These are phyloP conservation scores for Chrysoporthe cubensis DNA, from an alignment of 2,329 filamentous ascomycete genomes.

Conservation along the genomic window DNA sequence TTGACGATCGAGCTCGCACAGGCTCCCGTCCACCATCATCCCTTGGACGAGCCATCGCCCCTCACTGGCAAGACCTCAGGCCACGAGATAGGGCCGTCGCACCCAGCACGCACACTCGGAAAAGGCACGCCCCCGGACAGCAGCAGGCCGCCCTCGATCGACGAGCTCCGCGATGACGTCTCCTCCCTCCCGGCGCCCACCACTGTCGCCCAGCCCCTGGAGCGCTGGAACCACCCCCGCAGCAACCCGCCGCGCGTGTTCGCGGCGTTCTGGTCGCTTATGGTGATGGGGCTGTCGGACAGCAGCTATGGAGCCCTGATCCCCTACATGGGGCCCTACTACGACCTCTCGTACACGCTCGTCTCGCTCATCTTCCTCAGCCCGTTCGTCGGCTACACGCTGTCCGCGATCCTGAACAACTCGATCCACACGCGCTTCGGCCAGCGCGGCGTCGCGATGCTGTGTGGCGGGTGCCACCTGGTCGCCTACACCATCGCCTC, in stretches of 20 bases:
- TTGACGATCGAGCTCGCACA: constrained; percentile 19
- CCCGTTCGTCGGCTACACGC: constrained; percentile 50
- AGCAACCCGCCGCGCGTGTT: constrained; percentile 52
- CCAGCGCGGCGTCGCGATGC: constrained; percentile 69
- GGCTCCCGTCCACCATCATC: constrained; percentile 7
- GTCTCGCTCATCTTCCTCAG: constrained; percentile 54
- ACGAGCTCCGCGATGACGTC: neutral
- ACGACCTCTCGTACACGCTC: constrained; percentile 50
- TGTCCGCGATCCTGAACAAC: constrained; percentile 50
- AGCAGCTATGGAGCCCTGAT: constrained; percentile 53
- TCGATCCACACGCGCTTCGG: constrained; percentile 48
- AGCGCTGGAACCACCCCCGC: constrained; percentile 55
- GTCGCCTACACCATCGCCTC: constrained; percentile 66
- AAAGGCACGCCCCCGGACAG: neutral
- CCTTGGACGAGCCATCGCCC: neutral
- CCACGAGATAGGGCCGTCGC: neutral
- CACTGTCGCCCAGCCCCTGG: constrained; percentile 13
- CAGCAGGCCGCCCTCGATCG: neutral
- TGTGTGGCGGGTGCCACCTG: constrained; percentile 64
- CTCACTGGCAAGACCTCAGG: neutral
- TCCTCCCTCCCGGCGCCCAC: constrained; percentile 23
- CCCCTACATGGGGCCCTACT: constrained; percentile 37
- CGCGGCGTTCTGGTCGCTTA: constrained; percentile 61
- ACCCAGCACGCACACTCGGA: neutral
- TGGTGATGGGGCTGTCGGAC: constrained; percentile 63